These are phyloP conservation scores for Diutina scorzettiae DNA, from an alignment of 1,139 yeast species.

Conservation along the genomic window DNA sequence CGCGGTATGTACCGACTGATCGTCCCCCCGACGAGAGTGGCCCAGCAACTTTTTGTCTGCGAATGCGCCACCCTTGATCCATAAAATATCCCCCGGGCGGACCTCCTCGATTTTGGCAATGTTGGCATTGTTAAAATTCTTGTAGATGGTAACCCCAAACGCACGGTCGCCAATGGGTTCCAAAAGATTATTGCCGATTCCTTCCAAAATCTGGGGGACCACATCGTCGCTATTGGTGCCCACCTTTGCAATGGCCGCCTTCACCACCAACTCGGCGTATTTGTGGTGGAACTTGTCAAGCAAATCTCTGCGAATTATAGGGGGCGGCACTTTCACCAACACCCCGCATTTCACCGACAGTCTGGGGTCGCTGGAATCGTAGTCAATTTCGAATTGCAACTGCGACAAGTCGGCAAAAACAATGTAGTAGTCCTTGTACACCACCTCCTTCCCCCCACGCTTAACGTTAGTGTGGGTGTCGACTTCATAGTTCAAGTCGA, in stretches of 20 bases:
- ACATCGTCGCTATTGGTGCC: conserved; percentile 22
- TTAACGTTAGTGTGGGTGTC: conserved; percentile 46
- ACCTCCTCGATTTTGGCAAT: conserved; percentile 51
- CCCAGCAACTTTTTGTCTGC: conserved; percentile 44
- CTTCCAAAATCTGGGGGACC: conserved; percentile 6
- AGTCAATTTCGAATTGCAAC: conserved; percentile 44
- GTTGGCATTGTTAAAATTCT: conserved; percentile 39
- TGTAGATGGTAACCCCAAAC: conserved; percentile 63
- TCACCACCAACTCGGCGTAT: conserved; percentile 32
- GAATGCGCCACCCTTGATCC: conserved; percentile 65
- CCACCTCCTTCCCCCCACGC: conserved; percentile 42
- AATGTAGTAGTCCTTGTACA: conserved; percentile 58
- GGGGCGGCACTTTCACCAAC: conserved; percentile 29
- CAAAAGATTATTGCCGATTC: conserved; percentile 7
- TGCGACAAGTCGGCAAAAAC: conserved; percentile 68
- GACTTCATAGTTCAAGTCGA: conserved; percentile 48
- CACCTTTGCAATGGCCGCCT: conserved; percentile 27
- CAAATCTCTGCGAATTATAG: conserved; percentile 33
- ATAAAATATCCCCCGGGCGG: conserved; percentile 73
- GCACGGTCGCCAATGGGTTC: conserved; percentile 56
- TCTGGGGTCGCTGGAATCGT: conserved; percentile 43
- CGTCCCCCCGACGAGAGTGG: conserved; percentile 25
- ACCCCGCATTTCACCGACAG: conserved; percentile 38
- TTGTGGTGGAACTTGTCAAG: conserved; percentile 39
- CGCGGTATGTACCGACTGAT: conserved; percentile 18